Evolutionary conservation across 1,284 basidiomycete genomes (phyloP).

Genomic region (Tylopilus sp.): DNA sequence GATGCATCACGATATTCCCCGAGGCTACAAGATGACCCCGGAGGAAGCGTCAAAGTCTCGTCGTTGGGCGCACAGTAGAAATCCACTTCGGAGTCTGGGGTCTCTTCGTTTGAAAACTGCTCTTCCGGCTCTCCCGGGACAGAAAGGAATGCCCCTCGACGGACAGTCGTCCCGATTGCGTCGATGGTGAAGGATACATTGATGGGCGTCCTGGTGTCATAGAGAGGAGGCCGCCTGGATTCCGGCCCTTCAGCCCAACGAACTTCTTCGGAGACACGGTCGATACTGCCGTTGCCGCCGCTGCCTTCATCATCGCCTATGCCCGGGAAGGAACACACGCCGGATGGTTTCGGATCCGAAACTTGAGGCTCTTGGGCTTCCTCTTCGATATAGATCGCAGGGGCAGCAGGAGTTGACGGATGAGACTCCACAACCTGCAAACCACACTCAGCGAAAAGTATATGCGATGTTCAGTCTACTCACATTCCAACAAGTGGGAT

Average conservation of each 20-base stretch:
- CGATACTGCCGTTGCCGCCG: no score
- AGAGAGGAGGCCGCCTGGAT: not conserved
- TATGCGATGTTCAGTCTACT: not conserved
- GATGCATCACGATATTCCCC: no score
- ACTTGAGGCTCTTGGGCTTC: not conserved
- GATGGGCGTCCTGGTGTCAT: not conserved
- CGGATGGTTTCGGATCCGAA: not conserved
- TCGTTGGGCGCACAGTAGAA: not conserved
- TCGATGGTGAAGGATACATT: conserved; percentile 1
- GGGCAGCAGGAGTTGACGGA: conserved; percentile 2
- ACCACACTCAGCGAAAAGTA: not conserved
- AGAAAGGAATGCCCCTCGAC: not conserved
- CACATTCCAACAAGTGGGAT: conserved; percentile 7
- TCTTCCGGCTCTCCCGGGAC: not conserved
- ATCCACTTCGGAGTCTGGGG: not conserved
- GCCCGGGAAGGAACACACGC: conserved; percentile 3
- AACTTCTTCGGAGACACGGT: not conserved
- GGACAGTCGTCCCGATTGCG: not conserved
- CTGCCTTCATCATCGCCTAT: not conserved
- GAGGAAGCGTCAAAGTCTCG: not conserved
- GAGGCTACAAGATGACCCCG: not conserved
- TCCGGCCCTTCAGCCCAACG: not conserved
- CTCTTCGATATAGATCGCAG: conserved; percentile 6
- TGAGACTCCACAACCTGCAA: conserved; percentile 3
- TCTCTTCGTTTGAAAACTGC: no score